These are phyloP conservation scores for Domatiomyces catenatus DNA, from an alignment of 2,329 filamentous ascomycete species.

Conservation along the genomic window DNA sequence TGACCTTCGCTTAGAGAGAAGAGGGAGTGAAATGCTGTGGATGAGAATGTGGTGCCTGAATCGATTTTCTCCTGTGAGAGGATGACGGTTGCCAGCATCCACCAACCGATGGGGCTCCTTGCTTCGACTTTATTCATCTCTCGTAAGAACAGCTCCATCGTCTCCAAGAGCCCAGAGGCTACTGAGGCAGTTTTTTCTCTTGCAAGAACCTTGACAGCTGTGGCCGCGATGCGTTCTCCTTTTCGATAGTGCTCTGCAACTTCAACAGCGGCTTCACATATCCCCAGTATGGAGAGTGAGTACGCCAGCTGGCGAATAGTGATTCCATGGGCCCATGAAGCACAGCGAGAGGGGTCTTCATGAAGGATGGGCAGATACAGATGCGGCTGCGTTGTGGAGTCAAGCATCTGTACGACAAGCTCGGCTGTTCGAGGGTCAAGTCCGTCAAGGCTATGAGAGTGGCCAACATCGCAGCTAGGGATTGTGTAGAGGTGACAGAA, in stretches of 20 bases:
- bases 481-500: neutral
- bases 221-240: constrained; percentile 20
- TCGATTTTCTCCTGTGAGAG: constrained; percentile 6
- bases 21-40: neutral
- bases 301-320: constrained; percentile 40
- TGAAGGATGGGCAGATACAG: constrained; percentile 53
- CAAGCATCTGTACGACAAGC: constrained; percentile 31
- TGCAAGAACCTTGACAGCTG: neutral
- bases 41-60: constrained; percentile 1
- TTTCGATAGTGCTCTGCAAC: constrained; percentile 13
- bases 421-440: constrained; percentile 39
- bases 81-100: constrained; percentile 5
- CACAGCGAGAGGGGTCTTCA: constrained; percentile 40
- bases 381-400: constrained; percentile 20
- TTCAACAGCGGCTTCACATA: constrained; percentile 11
- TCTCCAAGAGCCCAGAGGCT: neutral
- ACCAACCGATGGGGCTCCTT: constrained; percentile 5
- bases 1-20: constrained; percentile 2
- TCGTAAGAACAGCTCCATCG: neutral
- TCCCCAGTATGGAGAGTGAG: constrained; percentile 28
- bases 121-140: neutral
- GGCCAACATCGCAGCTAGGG: neutral
- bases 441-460: constrained; percentile 5
- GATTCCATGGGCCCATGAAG: constrained; percentile 42
- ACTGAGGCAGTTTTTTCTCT: neutral